Evolutionary conservation across 768 basidiomycete species (phyloP).

Genomic region (Suillus tomentosus): DNA sequence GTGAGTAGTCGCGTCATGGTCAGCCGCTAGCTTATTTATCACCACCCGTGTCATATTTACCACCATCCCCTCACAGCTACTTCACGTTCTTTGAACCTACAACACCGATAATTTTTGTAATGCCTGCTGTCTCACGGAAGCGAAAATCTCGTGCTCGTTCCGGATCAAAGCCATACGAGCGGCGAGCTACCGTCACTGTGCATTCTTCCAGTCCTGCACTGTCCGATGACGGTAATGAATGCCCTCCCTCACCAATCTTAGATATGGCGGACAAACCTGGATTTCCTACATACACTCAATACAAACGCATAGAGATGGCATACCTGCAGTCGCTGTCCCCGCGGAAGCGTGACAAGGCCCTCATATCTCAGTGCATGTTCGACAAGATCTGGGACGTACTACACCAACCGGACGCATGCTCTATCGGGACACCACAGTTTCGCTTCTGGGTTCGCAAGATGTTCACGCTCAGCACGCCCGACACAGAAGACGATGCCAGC

Average conservation of each 20-base stretch:
- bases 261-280: slow-evolving; percentile 38
- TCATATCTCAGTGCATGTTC: slow-evolving; percentile 71
- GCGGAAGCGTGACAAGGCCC: slow-evolving; percentile 64
- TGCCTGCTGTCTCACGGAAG: slow-evolving; percentile 7
- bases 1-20: slow-evolving; percentile 28
- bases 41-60: slow-evolving; percentile 24
- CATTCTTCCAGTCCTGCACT: slow-evolving; percentile 13
- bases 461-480: slow-evolving; percentile 53
- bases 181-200: slow-evolving; percentile 11
- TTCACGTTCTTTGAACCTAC: slow-evolving; percentile 3
- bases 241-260: slow-evolving; percentile 8
- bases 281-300: slow-evolving; percentile 63
- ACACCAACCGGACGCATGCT: slow-evolving; percentile 48
- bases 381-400: slow-evolving; percentile 74
- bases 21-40: slow-evolving; percentile 25
- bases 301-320: slow-evolving; percentile 54
- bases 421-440: slow-evolving; percentile 63
- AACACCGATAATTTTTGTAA: background rate
- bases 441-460: slow-evolving; percentile 85
- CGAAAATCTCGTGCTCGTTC: slow-evolving; percentile 9
- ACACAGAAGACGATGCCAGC: slow-evolving; percentile 20
- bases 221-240: slow-evolving; percentile 5
- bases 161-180: slow-evolving; percentile 25
- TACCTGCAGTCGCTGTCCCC: slow-evolving; percentile 63
- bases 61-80: slow-evolving; percentile 8